These are phyloP conservation scores for Aspergillus quadricinctus DNA, from an alignment of 2,329 filamentous ascomycete genomes.

Conservation along the genomic window DNA sequence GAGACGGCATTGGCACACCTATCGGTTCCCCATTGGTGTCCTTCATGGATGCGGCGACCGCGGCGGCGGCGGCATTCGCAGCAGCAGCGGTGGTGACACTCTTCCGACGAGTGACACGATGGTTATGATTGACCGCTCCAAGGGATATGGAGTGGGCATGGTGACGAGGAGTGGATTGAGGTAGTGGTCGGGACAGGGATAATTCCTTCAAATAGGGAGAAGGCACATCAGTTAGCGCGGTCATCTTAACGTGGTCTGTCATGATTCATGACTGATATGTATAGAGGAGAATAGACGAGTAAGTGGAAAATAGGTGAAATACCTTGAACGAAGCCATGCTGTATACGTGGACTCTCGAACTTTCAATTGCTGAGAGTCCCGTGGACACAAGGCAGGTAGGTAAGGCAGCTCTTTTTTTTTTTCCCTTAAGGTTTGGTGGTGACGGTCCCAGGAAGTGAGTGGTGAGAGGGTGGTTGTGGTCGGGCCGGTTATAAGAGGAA, in stretches of 20 bases:
- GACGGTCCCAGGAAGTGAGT: constrained; percentile 8
- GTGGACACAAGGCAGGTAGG: background rate
- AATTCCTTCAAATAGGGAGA: constrained; percentile 28
- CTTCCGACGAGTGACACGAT: constrained; percentile 88
- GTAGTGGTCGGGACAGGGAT: constrained; percentile 62
- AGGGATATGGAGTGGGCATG: constrained; percentile 79
- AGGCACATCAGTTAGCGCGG: constrained; percentile 18
- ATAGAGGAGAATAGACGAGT: background rate
- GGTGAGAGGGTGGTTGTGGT: background rate
- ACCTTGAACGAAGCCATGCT: constrained; percentile 41
- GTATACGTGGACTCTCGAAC: constrained; percentile 26
- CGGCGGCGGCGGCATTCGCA: constrained; percentile 64
- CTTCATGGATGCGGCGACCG: constrained; percentile 61
- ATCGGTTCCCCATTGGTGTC: constrained; percentile 57
- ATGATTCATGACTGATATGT: background rate
- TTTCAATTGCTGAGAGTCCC: constrained; percentile 26
- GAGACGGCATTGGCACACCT: constrained; percentile 52
- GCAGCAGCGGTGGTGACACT: constrained; percentile 76
- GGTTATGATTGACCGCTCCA: constrained; percentile 70
- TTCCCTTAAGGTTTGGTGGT: background rate
- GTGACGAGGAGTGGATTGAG: constrained; percentile 65
- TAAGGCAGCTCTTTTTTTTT: background rate
- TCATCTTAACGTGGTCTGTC: background rate
- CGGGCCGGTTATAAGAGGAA: constrained; percentile 7
- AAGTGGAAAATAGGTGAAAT: constrained; percentile 4